Evolutionary conservation across 1,139 yeast species (phyloP), one percentile per base, ranked within the genome.

Genomic region (Komagataea norvegica): DNA sequence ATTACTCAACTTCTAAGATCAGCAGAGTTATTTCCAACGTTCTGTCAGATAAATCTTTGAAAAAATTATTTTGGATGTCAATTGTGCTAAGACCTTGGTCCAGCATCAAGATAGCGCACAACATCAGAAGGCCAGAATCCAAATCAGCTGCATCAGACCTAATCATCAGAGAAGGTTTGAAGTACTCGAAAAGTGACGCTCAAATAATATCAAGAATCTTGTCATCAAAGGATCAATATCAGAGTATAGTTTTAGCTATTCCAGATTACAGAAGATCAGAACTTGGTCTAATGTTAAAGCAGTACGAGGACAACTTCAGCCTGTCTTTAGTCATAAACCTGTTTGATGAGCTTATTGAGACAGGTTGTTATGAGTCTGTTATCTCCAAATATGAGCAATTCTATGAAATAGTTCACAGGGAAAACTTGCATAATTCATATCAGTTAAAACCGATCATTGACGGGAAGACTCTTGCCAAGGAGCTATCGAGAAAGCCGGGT

Each of bases 81-180:
- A 54, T 72, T 2, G 61, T 74, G 3, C 59, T 81, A 34, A 58
- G 63, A 20, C 78, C 79, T 3, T 79, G 77, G 68, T 59, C 62
- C 4, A 61, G 59, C 6, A 36, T 61, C n/a, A 52, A 50, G 8
- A 64, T 72, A 2, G 52, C 54, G 13, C 60, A 64, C 13, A 72
- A 68, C 37, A 64, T 66, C 42, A 68, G 64, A 42, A 53, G 42
- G 44, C 51, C 34, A 25, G 38, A 37, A 33, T 43, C 31, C 16
- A 28, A 40, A 17, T 33, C 26, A n/a, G 46, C 52, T 31, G 73
- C 74, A 1, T 56, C 60, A 6, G 69, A 63, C 32, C 51, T 68
- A 19, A 67, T 84, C 3, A 58, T 85, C 26, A 71, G 77, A 46
- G 88, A 84, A 41, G 91, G 94, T 0, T 60, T 89, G 29, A 80